Base-by-base conservation (phyloP, 495 filamentous ascomycete genomes). In the Hyaloscypha variabilis region DNA sequence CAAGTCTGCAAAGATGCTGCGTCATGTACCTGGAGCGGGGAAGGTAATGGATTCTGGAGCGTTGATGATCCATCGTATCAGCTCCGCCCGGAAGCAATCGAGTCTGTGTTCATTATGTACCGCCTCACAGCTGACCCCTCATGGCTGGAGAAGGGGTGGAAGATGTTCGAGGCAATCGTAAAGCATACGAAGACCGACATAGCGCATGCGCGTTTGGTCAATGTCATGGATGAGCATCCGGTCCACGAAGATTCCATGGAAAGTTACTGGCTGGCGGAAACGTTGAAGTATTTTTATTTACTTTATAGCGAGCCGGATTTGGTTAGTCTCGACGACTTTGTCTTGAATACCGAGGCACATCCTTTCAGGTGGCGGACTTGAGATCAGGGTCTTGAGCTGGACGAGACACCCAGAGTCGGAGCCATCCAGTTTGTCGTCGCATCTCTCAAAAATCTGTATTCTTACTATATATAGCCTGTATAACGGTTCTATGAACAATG, bases 241-340 rank as follows among this genome's bases (percentile, higher is more conserved):
- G 60, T 60, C 4, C 69, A 71, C 68, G 65, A 24, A 8, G 78
- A 85, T 62, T 76, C 75, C 64, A 85, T 85, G 83, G 84, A 87
- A 72, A 87, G 83, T 69, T 89, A 88, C 67, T 89, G 87, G 83
- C 74, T 83, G 58, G 88, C 91, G 8, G 92, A 96, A 76, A 95
- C 92, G 24, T 78, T 96, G 66, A 99, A 97, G 72, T 97, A 99
- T 74, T 95, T 97, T 66, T 97, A 96, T 70, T 74, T 97, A 65
- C 82, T 97, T 62, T 99, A 93, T 76, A 88, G 83, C 13, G 86
- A 88, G 62, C 88, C 89, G 6, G 80, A 85, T 63, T 69, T 87
- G 61, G 76, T 93, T 28, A 88, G 82, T 74, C 76, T 96, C 72
- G 78, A 80, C 68, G 73, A 80, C 13, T 77, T 65, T 63, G 73